Base-by-base conservation (phyloP, 768 basidiomycete species). In the Pholiota conissans region DNA sequence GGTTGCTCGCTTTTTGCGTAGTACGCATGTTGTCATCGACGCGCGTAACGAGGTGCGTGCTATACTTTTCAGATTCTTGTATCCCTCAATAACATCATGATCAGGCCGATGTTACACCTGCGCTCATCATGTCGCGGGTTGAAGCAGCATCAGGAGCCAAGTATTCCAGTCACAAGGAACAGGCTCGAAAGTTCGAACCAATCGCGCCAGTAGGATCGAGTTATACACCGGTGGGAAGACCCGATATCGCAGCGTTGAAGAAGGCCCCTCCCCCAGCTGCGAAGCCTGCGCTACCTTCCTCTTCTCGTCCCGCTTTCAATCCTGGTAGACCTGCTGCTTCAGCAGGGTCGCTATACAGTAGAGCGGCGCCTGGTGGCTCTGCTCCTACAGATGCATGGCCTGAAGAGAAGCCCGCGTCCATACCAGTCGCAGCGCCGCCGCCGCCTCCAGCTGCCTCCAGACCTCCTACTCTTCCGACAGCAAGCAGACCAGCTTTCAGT, bases 91-190 rank as follows among this genome's bases (percentile, higher is more conserved):
- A 22, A 34, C 51, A 10, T 5, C 20, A 20, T 32, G 49, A 8
- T 62, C 42, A 93, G 90, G 80, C 80, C 49, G 96, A 98, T 73
- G 91, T 98, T 20, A 73, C 84, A 0, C 90, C 95, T 0, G 75
- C 79, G 0, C 69, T 90, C 50, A 92, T 98, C 72, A 91, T 92
- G 85, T 84, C 85, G 57, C 85, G 90, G 42, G 85, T 96, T n/a
- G 87, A 89, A 76, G 86, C 89, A 16, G 89, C 93, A 9, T 94
- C 91, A 11, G 94, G 94, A n/a, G 85, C 93, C 0, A 92, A 85
- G 65, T 98, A 98, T 71, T 89, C 91, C 3, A 79, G 84, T 0
- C 93, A 95, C 65, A 87, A 88, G 49, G 91, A 95, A 65, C 71
- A 77, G n/a, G 70, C 89, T 0, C 85, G 89, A 56, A 86, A 82